Conservation (phyloP, 441 rosid genomes). For the Melastoma candidum region DNA sequence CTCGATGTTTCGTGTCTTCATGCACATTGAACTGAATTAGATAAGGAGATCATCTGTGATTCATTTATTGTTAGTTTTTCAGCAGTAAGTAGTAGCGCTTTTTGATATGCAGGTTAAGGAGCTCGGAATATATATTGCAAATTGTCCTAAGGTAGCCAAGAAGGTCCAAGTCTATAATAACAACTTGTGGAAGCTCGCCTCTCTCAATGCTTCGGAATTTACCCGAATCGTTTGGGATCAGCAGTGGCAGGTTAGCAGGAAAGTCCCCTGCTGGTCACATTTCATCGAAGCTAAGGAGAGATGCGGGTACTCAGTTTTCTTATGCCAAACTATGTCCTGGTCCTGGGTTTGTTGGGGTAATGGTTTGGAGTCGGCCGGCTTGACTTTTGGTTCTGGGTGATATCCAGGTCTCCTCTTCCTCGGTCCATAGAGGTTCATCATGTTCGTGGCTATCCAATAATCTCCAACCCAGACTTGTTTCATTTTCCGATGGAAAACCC, state of each 20-base stretch:
- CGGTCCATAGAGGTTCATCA: slow-evolving; percentile 40
- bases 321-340: too few species aligned
- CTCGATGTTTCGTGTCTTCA: too few species aligned
- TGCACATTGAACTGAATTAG: too few species aligned
- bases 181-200: slow-evolving; percentile 61
- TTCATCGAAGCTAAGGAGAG: slow-evolving; percentile 39
- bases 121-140: slow-evolving; percentile 68
- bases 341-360: too few species aligned
- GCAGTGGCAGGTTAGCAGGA: slow-evolving; percentile 63
- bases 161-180: slow-evolving; percentile 45
- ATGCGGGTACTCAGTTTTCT: slow-evolving; percentile 35
- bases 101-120: slow-evolving; percentile 55
- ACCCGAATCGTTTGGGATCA: slow-evolving; percentile 49
- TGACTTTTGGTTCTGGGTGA: background rate
- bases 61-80: too few species aligned
- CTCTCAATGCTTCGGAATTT: slow-evolving; percentile 42
- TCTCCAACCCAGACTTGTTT: slow-evolving; percentile 56
- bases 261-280: slow-evolving; percentile 95
- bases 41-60: too few species aligned
- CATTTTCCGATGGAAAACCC: slow-evolving; percentile 33
- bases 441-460: slow-evolving; percentile 49
- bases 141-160: slow-evolving; percentile 47
- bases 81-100: too few species aligned
- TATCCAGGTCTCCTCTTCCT: slow-evolving; percentile 62
- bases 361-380: too few species aligned